Conservation (phyloP, 306 rosid genomes). For the Hippophae tibetana region DNA sequence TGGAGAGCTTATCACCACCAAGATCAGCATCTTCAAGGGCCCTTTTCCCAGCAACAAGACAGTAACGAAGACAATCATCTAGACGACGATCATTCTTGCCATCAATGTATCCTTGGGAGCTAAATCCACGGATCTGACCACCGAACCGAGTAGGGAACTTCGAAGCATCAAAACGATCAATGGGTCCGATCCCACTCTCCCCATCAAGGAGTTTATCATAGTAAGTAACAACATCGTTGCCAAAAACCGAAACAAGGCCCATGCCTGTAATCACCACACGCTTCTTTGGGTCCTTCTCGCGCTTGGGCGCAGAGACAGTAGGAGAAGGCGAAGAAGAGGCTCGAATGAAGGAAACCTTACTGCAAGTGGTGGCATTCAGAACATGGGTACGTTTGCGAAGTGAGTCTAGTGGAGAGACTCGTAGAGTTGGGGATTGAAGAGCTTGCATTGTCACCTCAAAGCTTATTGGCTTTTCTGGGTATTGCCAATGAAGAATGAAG, state of each 20-base stretch:
- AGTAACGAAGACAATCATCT: slow-evolving; percentile 80
- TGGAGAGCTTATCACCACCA: slow-evolving; percentile 43
- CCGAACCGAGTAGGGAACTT: slow-evolving; percentile 91
- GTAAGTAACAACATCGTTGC: slow-evolving; percentile 61
- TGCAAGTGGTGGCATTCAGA: slow-evolving; percentile 15
- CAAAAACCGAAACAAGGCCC: slow-evolving; percentile 87
- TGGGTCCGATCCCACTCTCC: slow-evolving; percentile 67
- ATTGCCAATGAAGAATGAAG: background rate
- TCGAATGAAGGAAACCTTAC: slow-evolving; percentile 33
- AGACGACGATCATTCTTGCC: slow-evolving; percentile 89
- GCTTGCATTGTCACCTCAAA: slow-evolving; percentile 44
- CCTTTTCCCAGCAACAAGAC: slow-evolving; percentile 90
- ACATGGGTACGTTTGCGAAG: slow-evolving; percentile 21
- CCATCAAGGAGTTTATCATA: slow-evolving; percentile 83
- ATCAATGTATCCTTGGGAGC: slow-evolving; percentile 76
- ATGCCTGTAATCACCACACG: slow-evolving; percentile 86
- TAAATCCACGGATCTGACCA: slow-evolving; percentile 84
- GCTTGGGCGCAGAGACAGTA: slow-evolving; percentile 49
- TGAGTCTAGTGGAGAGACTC: slow-evolving; percentile 44
- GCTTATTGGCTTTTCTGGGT: background rate
- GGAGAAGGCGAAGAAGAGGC: slow-evolving; percentile 38
- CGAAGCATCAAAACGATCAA: slow-evolving; percentile 83
- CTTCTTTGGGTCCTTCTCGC: slow-evolving; percentile 88
- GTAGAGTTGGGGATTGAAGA: slow-evolving; percentile 41
- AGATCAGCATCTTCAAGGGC: slow-evolving; percentile 81